phyloP scores from a whole-genome alignment of 176 grass and related monocot species.

The maize (Zea mays) region DNA sequence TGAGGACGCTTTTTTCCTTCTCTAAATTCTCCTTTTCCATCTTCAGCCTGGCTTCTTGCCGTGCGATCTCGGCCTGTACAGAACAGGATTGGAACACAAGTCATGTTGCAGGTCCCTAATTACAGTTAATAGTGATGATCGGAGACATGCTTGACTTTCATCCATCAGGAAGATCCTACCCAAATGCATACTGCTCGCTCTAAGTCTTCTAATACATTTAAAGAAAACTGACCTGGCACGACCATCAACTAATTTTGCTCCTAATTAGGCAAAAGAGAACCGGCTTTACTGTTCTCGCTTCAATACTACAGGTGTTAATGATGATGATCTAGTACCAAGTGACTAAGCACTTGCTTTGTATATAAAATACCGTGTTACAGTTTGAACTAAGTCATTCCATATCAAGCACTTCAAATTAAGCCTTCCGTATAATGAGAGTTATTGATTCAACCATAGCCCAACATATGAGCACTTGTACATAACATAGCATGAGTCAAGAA shows the following conservation, averaged over 20 bases:
- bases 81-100: background rate
- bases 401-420: background rate
- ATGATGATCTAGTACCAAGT: background rate
- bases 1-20: constrained; percentile 97
- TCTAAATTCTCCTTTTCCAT: constrained; percentile 94
- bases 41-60: constrained; percentile 94
- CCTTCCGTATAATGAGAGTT: background rate
- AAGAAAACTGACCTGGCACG: constrained; percentile 10
- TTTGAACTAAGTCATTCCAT: background rate
- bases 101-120: background rate
- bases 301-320: background rate
- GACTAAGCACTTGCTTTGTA: background rate
- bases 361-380: background rate
- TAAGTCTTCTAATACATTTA: constrained; percentile 9
- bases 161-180: background rate
- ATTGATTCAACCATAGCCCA: background rate
- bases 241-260: background rate
- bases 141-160: background rate
- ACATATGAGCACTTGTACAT: background rate
- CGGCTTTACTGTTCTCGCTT: background rate
- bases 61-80: constrained; percentile 80
- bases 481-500: background rate
- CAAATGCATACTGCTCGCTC: background rate
- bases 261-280: background rate
- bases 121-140: background rate